phyloP scores from a whole-genome alignment of 129 eudicot species.

The Arctium lappa region DNA sequence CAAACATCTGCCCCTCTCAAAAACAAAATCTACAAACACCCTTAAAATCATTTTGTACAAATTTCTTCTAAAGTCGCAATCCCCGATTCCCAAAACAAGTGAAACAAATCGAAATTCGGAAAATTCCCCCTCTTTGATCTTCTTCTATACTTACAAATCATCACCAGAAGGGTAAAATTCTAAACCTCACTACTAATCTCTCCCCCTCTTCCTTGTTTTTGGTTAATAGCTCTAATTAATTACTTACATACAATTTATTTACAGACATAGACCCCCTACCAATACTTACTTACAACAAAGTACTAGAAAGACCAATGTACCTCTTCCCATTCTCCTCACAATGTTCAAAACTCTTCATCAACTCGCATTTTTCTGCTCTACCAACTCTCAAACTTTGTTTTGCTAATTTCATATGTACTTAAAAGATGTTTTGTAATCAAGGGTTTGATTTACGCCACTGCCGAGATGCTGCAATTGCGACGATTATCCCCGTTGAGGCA shows the following conservation, averaged over 20 bases:
- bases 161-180: slow-evolving; percentile 35
- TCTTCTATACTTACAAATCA: slow-evolving; percentile 41
- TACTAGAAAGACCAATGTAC: neutral
- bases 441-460: slow-evolving; percentile 54
- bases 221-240: slow-evolving; percentile 8
- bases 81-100: slow-evolving; percentile 18
- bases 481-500: slow-evolving; percentile 60
- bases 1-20: neutral
- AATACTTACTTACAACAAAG: slow-evolving; percentile 12
- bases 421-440: neutral
- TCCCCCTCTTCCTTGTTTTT: neutral
- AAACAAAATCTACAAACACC: slow-evolving; percentile 27
- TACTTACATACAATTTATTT: slow-evolving; percentile 7
- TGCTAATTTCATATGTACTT: slow-evolving; percentile 25
- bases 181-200: neutral
- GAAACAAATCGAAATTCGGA: slow-evolving; percentile 20
- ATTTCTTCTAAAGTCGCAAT: slow-evolving; percentile 22
- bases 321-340: neutral
- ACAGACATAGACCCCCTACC: slow-evolving; percentile 4
- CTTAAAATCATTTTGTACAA: slow-evolving; percentile 23
- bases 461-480: slow-evolving; percentile 71
- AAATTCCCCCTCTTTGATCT: slow-evolving; percentile 22
- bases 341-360: slow-evolving; percentile 39
- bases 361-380: neutral
- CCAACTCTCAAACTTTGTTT: slow-evolving; percentile 7